Evolutionary conservation across 805 yeast species (phyloP).

Genomic region (Wickerhamomyces rabaulensis): DNA sequence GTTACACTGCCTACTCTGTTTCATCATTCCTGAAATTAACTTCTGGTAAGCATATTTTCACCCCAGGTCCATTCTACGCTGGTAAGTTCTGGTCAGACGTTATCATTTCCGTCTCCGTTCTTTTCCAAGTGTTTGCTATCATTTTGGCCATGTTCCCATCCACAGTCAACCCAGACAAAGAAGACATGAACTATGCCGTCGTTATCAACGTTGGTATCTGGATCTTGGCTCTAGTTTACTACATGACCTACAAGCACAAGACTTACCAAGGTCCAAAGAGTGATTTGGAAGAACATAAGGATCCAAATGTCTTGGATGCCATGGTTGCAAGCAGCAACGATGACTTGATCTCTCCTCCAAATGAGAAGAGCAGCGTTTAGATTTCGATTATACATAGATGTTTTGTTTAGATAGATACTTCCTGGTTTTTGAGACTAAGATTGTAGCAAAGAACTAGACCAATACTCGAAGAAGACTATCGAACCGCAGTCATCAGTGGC

Average conservation of each 20-base stretch:
- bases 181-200: conserved; percentile 63
- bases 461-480: too few relatives aligned
- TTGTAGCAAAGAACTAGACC: too few relatives aligned
- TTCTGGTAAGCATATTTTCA: conserved; percentile 31
- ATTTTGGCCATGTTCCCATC: conserved; percentile 59
- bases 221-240: conserved; percentile 48
- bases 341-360: neutral
- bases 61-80: conserved; percentile 59
- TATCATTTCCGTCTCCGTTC: conserved; percentile 40
- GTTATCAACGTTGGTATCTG: conserved; percentile 60
- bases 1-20: conserved; percentile 56
- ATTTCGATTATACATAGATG: neutral
- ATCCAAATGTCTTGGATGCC: neutral
- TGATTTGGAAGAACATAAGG: neutral
- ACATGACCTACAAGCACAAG: conserved; percentile 45
- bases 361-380: neutral
- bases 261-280: conserved; percentile 51
- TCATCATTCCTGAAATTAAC: conserved; percentile 52
- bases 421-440: too few relatives aligned
- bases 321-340: neutral
- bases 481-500: too few relatives aligned
- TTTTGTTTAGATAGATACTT: too few relatives aligned
- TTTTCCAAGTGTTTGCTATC: conserved; percentile 47
- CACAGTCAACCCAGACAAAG: conserved; percentile 28
- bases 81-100: conserved; percentile 40